Base-by-base conservation (phyloP, 2,329 filamentous ascomycete genomes). In the Fusarium ramigenum region DNA sequence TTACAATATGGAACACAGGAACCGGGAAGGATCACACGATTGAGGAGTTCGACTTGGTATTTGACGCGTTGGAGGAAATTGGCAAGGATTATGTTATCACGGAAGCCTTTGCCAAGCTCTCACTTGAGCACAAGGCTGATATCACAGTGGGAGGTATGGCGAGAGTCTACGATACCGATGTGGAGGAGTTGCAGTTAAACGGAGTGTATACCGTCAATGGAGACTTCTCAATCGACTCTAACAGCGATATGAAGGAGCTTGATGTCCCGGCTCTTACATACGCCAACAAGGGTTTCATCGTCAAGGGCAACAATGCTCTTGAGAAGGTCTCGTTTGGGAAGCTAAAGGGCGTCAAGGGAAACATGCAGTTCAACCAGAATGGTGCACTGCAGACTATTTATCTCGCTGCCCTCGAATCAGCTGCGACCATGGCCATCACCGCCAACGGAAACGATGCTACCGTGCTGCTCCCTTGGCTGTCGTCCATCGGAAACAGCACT, bases 191-290 rank as follows among this genome's bases (percentile, higher is more conserved):
- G 11, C 64, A 71, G 18, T 63, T 79, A 1, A 63, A 62, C 3
- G 78, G 78, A n/a, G 61, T 79, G 19, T 60, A 73, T n/a, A 75
- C 66, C 2, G 74, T 78, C 18, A 57, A 76, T 5, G 74, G 69
- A 5, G 77, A 79, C 23, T 76, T 79, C 39, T 76, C 70, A 7
- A 70, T 79, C 32, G 77, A 79, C 54, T 37, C 66, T 2, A 79
- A 79, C 32, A 47, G 37, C 1, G 47, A 77, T 16, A 50, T 79
- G 57, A 63, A 72, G 39, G 60, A 70, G 42, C 42, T 79, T 15
- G 59, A 70, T 21, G 58, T 74, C 9, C 60, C 62, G 5, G 40
- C 66, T 4, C 50, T 77, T 8, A 75, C 70, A 3, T 77, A 75
- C 4, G 74, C 69, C 3, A 68, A 78, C 47, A 76, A 77, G 66